Percentiles rank a stretch among this genome's conserved stretches.
These are phyloP conservation scores for Metschnikowia vanudenii DNA, from an alignment of 805 yeast genomes.

Conservation along the genomic window DNA sequence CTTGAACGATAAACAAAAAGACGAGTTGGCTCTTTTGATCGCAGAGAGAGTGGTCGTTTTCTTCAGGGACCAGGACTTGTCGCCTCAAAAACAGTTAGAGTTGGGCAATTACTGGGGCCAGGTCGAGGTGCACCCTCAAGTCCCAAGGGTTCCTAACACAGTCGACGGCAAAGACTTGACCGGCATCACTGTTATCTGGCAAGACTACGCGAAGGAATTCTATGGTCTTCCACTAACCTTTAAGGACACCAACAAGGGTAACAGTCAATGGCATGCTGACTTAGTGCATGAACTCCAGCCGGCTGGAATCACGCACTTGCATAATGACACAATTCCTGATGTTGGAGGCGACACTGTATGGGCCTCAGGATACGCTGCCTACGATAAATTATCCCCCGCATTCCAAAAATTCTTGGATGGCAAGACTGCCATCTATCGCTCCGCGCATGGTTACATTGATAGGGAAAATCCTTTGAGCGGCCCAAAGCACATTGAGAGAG, in stretches of 20 bases:
- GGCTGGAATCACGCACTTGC: constrained; percentile 54
- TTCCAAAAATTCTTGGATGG: constrained; percentile 53
- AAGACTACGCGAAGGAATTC: constrained; percentile 26
- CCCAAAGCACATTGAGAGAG: constrained; percentile 28
- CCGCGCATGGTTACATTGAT: constrained; percentile 41
- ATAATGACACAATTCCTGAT: constrained; percentile 48
- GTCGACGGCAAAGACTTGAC: constrained; percentile 15
- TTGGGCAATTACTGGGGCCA: constrained; percentile 33
- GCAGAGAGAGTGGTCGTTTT: constrained; percentile 33
- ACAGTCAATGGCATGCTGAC: constrained; percentile 44
- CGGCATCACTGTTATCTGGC: constrained; percentile 35
- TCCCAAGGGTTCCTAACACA: constrained; percentile 19
- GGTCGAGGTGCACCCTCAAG: constrained; percentile 26
- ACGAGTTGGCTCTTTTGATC: constrained; percentile 31
- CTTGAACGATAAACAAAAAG: constrained; percentile 28
- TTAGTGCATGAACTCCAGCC: constrained; percentile 57
- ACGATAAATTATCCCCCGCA: constrained; percentile 53
- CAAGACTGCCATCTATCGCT: constrained; percentile 44
- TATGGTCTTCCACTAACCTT: constrained; percentile 26
- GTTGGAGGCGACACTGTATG: constrained; percentile 60
- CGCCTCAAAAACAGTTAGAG: constrained; percentile 32
- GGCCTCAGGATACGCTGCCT: constrained; percentile 58
- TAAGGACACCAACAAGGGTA: constrained; percentile 26
- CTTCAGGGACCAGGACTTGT: constrained; percentile 31
- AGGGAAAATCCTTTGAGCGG: constrained; percentile 35